Evolutionary conservation across 345 rosid genomes (phyloP), one percentile per base, ranked within the genome.

Genomic region (Brassica nigra): DNA sequence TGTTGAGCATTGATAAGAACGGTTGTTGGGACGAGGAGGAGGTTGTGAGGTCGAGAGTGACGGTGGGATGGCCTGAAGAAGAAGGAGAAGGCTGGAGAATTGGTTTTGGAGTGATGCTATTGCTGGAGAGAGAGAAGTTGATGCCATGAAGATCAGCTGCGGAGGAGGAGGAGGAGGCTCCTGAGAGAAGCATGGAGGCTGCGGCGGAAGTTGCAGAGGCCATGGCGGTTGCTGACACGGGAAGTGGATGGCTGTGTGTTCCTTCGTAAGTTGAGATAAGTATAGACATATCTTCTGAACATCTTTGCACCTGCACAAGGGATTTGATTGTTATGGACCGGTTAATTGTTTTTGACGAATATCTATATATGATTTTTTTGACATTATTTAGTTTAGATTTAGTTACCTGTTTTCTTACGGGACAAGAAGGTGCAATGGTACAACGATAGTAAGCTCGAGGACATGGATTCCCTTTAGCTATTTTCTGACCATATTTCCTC

Each of bases 401-500:
- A 9, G 2, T 71, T 86, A 94, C 98, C 90, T 95, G 97, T 80
- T 95, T 95, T 79, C 99, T 82, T 2, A 95, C 97, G 2, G 99
- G 97, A 77, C 99, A 95, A 7, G 90, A 81, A 58, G 92, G 86
- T 68, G 90, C 92, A 72, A 87, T 81, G 3, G 97, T 95, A 80
- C 99, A 95, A 5, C 97, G 97, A 79, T 92, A 92, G 79, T 95
- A 95, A 12, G 97, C 99, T 77, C 99, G 89, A 47, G 99, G 99
- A 71, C 99, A 92, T 7, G 99, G 99, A 54, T 95, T 95, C 39
- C 97, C 99, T 84, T 92, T 95, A 0, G 97, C 84, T 68, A 92
- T 89, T 82, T 94, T 94, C 68, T 94, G 98, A 14, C 99, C 99
- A 76, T 95, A 95, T 83, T 95, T 95, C 67, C 99, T 87, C 99